phyloP scores from a whole-genome alignment of 176 grass and related monocot genomes.

The Canna indica region DNA sequence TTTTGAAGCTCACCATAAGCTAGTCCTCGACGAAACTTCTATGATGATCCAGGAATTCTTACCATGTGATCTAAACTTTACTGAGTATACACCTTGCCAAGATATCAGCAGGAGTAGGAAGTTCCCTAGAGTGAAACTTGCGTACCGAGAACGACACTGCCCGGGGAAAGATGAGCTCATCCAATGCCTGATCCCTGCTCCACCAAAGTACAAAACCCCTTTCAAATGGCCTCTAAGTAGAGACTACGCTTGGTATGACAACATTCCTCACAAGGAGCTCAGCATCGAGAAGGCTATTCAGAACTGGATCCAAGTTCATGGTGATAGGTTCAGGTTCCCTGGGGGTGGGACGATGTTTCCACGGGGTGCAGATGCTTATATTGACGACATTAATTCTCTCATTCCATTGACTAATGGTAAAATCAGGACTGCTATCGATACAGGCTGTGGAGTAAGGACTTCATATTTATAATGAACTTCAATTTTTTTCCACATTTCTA shows the following conservation, averaged over 20 bases:
- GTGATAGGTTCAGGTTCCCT: constrained; percentile 5
- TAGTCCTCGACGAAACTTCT: background rate
- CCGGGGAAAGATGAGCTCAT: constrained; percentile 1
- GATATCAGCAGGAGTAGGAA: background rate
- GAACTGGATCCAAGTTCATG: constrained; percentile 8
- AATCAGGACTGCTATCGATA: constrained; percentile 12
- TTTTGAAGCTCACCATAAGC: constrained; percentile 6
- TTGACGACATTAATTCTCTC: constrained; percentile 11
- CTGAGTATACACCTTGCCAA: constrained; percentile 14
- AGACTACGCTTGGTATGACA: constrained; percentile 14
- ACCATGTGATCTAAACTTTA: background rate
- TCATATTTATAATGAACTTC: background rate
- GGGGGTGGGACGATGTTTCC: constrained; percentile 12
- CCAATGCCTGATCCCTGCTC: constrained; percentile 8
- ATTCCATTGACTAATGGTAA: background rate
- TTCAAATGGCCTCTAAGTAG: constrained; percentile 18
- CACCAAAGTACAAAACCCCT: constrained; percentile 3
- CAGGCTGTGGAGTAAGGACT: constrained; percentile 13
- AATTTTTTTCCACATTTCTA: background rate
- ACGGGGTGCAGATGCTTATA: constrained; percentile 10
- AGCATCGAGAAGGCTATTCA: constrained; percentile 15
- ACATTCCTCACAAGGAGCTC: constrained; percentile 22
- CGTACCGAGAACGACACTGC: constrained; percentile 15
- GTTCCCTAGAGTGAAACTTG: background rate
- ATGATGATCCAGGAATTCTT: background rate